Percentiles rank a stretch among this genome's conserved stretches.
Evolutionary conservation across 306 rosid species (phyloP).

Genomic region (Glycine latifolia): DNA sequence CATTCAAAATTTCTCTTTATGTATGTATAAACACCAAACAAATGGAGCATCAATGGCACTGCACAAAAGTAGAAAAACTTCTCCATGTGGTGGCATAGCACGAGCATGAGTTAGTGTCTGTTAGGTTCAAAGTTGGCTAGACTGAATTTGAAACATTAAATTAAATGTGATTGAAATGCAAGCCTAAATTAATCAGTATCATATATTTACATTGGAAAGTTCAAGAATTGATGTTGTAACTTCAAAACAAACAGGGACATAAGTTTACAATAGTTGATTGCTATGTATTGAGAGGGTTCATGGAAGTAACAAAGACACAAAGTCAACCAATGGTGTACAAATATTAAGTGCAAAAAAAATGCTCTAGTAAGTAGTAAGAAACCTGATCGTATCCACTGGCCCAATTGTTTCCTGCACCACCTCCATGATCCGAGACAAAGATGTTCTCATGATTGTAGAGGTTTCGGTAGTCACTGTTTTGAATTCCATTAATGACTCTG

Average conservation of each 20-base stretch:
- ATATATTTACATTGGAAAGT: background rate
- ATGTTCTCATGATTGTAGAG: constrained; percentile 96
- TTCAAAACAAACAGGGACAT: background rate
- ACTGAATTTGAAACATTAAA: background rate
- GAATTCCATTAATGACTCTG: constrained; percentile 94
- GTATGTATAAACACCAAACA: background rate
- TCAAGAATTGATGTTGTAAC: background rate
- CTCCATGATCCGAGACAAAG: constrained; percentile 94
- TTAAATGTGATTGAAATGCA: background rate
- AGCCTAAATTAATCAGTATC: background rate
- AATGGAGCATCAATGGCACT: constrained; percentile 9
- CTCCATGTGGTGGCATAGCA: background rate
- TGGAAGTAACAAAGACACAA: constrained; percentile 16
- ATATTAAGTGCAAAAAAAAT: constrained; percentile 26
- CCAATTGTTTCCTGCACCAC: constrained; percentile 99
- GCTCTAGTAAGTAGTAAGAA: constrained; percentile 16
- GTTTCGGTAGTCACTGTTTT: constrained; percentile 90
- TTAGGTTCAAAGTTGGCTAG: background rate
- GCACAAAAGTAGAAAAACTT: constrained; percentile 9
- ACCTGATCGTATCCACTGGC: constrained; percentile 99
- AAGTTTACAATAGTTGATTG: constrained; percentile 4
- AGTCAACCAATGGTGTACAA: background rate
- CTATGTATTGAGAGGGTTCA: background rate
- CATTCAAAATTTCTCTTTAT: background rate
- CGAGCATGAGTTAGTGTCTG: background rate